These are phyloP conservation scores for Fusarium poae DNA, from an alignment of 2,329 filamentous ascomycete genomes.

Conservation along the genomic window DNA sequence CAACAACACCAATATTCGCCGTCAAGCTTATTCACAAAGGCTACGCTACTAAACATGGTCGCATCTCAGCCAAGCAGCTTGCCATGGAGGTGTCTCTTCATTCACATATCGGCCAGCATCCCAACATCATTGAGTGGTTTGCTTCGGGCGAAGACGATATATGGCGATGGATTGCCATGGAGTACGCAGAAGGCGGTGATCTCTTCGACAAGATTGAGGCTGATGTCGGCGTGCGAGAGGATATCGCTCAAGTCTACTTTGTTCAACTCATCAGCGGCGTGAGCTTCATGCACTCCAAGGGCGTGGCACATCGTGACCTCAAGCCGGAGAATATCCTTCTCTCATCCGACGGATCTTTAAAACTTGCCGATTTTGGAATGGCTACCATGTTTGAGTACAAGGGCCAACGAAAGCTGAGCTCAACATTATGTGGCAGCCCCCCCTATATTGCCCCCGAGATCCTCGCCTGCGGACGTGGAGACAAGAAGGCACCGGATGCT, in stretches of 20 bases:
- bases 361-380: slow-evolving; percentile 96
- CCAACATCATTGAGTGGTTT: slow-evolving; percentile 95
- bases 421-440: slow-evolving; percentile 93
- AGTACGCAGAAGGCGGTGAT: slow-evolving; percentile 93
- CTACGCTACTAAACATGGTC: slow-evolving; percentile 89
- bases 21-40: slow-evolving; percentile 99
- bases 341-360: slow-evolving; percentile 85
- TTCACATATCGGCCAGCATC: slow-evolving; percentile 86
- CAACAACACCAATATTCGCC: slow-evolving; percentile 83
- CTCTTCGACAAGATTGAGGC: slow-evolving; percentile 99
- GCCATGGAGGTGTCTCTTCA: slow-evolving; percentile 93
- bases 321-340: slow-evolving; percentile 97
- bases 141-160: slow-evolving; percentile 84
- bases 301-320: slow-evolving; percentile 90
- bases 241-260: slow-evolving; percentile 98
- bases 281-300: slow-evolving; percentile 95
- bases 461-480: slow-evolving; percentile 64
- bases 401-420: slow-evolving; percentile 82
- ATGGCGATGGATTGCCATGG: slow-evolving; percentile 99
- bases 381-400: slow-evolving; percentile 94
- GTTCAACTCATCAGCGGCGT: slow-evolving; percentile 90
- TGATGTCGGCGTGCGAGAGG: slow-evolving; percentile 91
- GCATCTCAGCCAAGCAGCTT: slow-evolving; percentile 89
- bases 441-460: slow-evolving; percentile 99
- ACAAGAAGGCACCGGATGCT: slow-evolving; percentile 63